A percentile compares a stretch with the other conserved stretches of the same genome.
Conservation (phyloP, 2,329 filamentous ascomycete genomes). For the Sporothrix pseudoabietina region DNA sequence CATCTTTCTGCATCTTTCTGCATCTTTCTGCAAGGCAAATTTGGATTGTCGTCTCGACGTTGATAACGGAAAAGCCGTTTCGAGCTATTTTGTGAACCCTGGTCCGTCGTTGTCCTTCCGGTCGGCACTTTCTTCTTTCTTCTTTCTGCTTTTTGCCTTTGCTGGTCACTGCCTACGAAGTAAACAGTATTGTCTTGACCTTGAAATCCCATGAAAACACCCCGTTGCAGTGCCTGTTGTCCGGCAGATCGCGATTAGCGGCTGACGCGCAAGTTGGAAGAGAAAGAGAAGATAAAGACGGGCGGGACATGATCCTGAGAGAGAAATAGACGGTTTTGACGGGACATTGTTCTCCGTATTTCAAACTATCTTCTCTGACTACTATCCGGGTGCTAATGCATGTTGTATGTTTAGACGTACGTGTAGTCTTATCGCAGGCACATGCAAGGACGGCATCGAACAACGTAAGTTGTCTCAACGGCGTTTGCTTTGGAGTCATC, state of each 20-base stretch:
- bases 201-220: neutral
- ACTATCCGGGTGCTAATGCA: neutral
- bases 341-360: neutral
- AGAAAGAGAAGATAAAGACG: neutral
- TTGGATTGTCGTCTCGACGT: constrained; percentile 14
- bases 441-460: constrained; percentile 1
- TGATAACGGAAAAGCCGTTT: constrained; percentile 16
- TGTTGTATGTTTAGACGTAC: neutral
- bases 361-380: neutral
- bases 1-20: neutral
- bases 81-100: neutral
- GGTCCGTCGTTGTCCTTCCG: neutral
- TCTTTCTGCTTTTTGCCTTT: neutral
- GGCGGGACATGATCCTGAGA: neutral
- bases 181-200: neutral
- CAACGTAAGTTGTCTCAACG: neutral
- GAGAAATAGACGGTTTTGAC: neutral
- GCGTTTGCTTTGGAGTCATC: neutral
- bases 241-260: constrained; percentile 8
- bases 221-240: neutral
- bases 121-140: neutral
- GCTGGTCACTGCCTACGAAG: neutral
- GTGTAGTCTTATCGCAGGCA: neutral
- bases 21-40: neutral
- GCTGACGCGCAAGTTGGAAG: neutral